These are phyloP conservation scores for Juncus inflexus DNA, from an alignment of 176 grass and related monocot species.

Conservation along the genomic window DNA sequence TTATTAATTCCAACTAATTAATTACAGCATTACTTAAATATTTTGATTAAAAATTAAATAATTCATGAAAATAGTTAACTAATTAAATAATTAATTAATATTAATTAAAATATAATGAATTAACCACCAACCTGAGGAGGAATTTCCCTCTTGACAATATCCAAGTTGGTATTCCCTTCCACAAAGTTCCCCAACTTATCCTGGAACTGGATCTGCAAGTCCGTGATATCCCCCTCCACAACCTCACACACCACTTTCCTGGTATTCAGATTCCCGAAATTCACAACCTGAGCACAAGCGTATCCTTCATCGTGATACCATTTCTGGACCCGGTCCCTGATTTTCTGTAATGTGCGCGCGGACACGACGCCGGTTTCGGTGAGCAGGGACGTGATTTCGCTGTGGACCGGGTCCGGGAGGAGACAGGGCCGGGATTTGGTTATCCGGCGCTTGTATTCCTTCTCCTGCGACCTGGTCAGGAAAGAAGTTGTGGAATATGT, in stretches of 20 bases:
- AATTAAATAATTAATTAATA: too few relatives aligned
- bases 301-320: slow-evolving; percentile 98
- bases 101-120: slow-evolving; percentile 11
- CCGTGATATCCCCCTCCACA: slow-evolving; percentile 78
- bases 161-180: slow-evolving; percentile 75
- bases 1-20: too few relatives aligned
- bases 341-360: slow-evolving; percentile 86
- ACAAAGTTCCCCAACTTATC: slow-evolving; percentile 90
- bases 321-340: slow-evolving; percentile 79
- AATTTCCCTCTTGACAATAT: slow-evolving; percentile 68
- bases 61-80: too few relatives aligned
- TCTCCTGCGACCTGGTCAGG: slow-evolving; percentile 57
- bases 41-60: too few relatives aligned
- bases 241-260: slow-evolving; percentile 93
- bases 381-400: slow-evolving; percentile 74
- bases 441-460: slow-evolving; percentile 74
- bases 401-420: slow-evolving; percentile 50
- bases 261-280: slow-evolving; percentile 90
- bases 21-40: too few relatives aligned
- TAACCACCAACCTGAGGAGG: slow-evolving; percentile 58
- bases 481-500: too few relatives aligned
- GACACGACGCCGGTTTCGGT: slow-evolving; percentile 69
- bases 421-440: slow-evolving; percentile 56
- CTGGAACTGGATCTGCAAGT: slow-evolving; percentile 81
- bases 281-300: slow-evolving; percentile 83